phyloP scores from a whole-genome alignment of 768 basidiomycete species.

The Hemileccinum impolitum region DNA sequence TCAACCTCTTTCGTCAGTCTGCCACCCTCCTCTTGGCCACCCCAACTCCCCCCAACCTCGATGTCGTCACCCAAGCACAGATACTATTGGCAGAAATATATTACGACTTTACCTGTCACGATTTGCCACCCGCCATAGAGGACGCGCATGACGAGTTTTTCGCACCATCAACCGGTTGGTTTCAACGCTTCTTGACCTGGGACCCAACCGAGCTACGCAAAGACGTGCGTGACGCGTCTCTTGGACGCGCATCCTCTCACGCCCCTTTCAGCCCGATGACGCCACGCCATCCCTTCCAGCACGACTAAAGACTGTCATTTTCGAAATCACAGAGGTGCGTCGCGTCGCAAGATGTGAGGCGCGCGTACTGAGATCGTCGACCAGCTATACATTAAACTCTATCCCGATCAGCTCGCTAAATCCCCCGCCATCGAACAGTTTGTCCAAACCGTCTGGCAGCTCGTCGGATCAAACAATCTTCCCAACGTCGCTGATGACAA shows the following conservation, averaged over 20 bases:
- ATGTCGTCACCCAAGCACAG: constrained; percentile 67
- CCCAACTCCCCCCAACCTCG: constrained; percentile 38
- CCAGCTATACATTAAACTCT: constrained; percentile 78
- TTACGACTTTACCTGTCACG: constrained; percentile 93
- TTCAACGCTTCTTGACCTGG: constrained; percentile 81
- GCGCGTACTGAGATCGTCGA: neutral
- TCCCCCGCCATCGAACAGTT: constrained; percentile 65
- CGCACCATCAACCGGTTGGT: constrained; percentile 60
- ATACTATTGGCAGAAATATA: constrained; percentile 81
- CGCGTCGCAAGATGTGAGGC: neutral
- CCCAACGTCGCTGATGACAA: constrained; percentile 72
- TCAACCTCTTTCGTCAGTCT: constrained; percentile 75
- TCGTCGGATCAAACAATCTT: constrained; percentile 66
- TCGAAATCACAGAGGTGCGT: constrained; percentile 84
- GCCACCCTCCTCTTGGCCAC: constrained; percentile 46
- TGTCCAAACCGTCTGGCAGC: constrained; percentile 86
- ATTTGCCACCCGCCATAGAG: constrained; percentile 92
- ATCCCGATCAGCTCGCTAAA: constrained; percentile 70
- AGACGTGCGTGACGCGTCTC: constrained; percentile 46
- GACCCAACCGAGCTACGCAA: constrained; percentile 63
- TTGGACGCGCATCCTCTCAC: constrained; percentile 5
- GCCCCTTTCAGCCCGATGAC: constrained; percentile 62
- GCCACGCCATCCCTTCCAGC: constrained; percentile 82
- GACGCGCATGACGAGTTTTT: constrained; percentile 86
- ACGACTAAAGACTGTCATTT: constrained; percentile 82